Evolutionary conservation across 176 grass and related monocot genomes (phyloP).

Genomic region (Pontederia paniculata): DNA sequence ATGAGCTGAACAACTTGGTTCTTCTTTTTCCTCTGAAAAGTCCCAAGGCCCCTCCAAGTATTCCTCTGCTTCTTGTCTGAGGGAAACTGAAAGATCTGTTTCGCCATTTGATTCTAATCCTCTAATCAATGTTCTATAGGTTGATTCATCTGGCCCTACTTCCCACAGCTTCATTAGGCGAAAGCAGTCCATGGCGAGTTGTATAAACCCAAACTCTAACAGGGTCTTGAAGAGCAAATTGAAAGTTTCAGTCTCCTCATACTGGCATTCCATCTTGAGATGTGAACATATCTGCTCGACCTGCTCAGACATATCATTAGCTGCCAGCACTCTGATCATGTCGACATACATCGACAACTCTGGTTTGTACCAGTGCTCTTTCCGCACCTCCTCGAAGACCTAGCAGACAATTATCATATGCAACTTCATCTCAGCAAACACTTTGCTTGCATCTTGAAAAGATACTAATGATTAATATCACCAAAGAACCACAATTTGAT

Average conservation of each 20-base stretch:
- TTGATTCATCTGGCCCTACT: slow-evolving; percentile 52
- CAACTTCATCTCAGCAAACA: slow-evolving; percentile 22
- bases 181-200: slow-evolving; percentile 61
- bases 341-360: slow-evolving; percentile 48
- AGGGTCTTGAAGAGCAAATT: slow-evolving; percentile 52
- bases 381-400: slow-evolving; percentile 79
- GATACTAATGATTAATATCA: too few species aligned
- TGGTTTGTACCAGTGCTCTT: slow-evolving; percentile 81
- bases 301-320: slow-evolving; percentile 32
- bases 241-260: slow-evolving; percentile 62
- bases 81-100: slow-evolving; percentile 31
- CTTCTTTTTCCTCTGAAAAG: slow-evolving; percentile 33
- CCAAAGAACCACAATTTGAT: not conserved
- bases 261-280: slow-evolving; percentile 55
- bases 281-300: slow-evolving; percentile 46
- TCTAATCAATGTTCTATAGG: slow-evolving; percentile 47
- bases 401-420: slow-evolving; percentile 22
- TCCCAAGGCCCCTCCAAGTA: slow-evolving; percentile 31
- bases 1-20: too few species aligned
- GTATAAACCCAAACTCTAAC: slow-evolving; percentile 41
- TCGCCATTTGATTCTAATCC: slow-evolving; percentile 50
- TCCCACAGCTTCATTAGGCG: slow-evolving; percentile 79
- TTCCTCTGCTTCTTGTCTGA: slow-evolving; percentile 50
- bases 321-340: slow-evolving; percentile 61
- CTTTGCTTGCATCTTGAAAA: too few species aligned